Base-by-base conservation (phyloP, 768 basidiomycete species). In the Naganishia vishniacii region DNA sequence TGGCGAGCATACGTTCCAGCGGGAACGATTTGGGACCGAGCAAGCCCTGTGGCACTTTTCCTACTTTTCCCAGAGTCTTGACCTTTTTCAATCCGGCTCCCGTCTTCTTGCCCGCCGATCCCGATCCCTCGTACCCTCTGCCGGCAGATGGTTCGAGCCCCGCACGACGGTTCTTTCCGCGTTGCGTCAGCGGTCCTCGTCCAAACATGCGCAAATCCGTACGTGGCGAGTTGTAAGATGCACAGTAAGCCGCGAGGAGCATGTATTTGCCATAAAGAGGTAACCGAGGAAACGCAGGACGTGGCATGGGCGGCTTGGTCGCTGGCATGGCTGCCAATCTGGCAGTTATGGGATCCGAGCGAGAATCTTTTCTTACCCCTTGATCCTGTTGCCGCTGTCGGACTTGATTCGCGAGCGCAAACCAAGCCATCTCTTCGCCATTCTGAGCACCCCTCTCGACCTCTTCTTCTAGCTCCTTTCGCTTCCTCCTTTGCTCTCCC, bases 171-270 rank as follows among this genome's bases (percentile, higher is more conserved):
- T 20, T 42, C 42, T 44, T 53, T 18, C 48, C 62, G 23, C 49
- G 47, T 9, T 44, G 40, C 73, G 88, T 88, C 59, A 86, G 85
- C 28, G 83, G 64, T 0, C 84, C 86, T 15, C 91, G 75, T 4
- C 88, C 87, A 76, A 95, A 90, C 83, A 94, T 86, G 40, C 88
- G 80, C 67, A 89, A 37, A 75, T 93, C 91, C 9, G 84, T 85
- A 71, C 85, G 86, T 0, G 85, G 76, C 1, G 91, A 91, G 71
- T 94, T 95, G 44, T 86, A 87, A 44, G 89, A 89, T 5, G 90
- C 89, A 42, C 91, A 77, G 71, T 86, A 94, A 0, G 86, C 83
- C 0, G 88, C 87, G 3, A 91, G 75, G 4, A 92, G 78, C 25
- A 91, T 80, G 69, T 84, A 91, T 70, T 87, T 87, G 23, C 85